These are phyloP conservation scores for Bruguiera parviflora DNA, from an alignment of 345 rosid species.

Conservation along the genomic window DNA sequence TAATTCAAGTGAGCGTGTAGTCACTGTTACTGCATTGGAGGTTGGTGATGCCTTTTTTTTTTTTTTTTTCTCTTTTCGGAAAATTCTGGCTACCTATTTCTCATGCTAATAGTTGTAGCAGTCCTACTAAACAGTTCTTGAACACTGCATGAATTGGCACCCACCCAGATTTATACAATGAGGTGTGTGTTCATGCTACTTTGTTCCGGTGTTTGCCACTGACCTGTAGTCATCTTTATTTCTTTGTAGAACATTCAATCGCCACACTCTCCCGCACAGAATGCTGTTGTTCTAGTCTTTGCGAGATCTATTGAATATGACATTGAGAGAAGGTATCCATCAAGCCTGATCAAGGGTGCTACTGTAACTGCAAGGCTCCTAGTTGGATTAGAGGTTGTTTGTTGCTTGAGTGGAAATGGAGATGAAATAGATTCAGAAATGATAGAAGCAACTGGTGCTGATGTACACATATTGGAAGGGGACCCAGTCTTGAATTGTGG, in stretches of 20 bases:
- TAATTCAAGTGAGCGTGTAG: slow-evolving; percentile 41
- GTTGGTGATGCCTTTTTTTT: slow-evolving; percentile 26
- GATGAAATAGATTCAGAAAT: slow-evolving; percentile 32
- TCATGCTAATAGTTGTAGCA: slow-evolving; percentile 2
- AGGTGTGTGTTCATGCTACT: neutral
- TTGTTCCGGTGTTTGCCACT: neutral
- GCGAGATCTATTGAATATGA: slow-evolving; percentile 52
- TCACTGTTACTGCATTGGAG: slow-evolving; percentile 59
- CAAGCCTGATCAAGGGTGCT: slow-evolving; percentile 26
- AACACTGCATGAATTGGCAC: too few species aligned
- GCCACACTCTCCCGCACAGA: slow-evolving; percentile 57
- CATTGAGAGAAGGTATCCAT: slow-evolving; percentile 34
- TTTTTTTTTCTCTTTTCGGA: neutral
- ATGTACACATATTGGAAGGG: slow-evolving; percentile 37
- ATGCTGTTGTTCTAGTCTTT: slow-evolving; percentile 50
- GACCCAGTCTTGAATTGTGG: slow-evolving; percentile 25
- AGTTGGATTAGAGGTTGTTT: slow-evolving; percentile 31
- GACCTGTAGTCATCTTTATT: slow-evolving; percentile 13
- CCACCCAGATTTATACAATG: too few species aligned
- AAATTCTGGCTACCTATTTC: neutral
- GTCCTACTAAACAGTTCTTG: neutral
- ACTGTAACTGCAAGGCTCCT: slow-evolving; percentile 52
- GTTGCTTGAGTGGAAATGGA: slow-evolving; percentile 28
- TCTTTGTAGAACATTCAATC: slow-evolving; percentile 42
- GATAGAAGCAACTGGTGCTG: slow-evolving; percentile 31